Evolutionary conservation across 176 grass and related monocot genomes (phyloP), one percentile per base, ranked within the genome.

Genomic region (Thalia dealbata): DNA sequence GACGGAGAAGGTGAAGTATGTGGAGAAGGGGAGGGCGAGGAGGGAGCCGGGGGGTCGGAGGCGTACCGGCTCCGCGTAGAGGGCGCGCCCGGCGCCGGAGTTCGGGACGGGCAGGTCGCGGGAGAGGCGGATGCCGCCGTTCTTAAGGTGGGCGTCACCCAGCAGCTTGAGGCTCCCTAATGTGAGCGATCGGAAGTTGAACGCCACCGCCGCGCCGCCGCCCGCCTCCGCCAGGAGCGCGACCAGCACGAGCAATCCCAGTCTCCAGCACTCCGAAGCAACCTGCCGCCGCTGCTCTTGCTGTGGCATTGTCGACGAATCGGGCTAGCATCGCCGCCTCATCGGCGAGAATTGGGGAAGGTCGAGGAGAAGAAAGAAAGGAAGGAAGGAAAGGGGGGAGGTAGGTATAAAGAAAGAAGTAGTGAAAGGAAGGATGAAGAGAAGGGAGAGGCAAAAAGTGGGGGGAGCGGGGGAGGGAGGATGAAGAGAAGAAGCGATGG

Each of bases 141-240:
- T 99, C 70, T 88, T 93, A 71, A 99, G 91, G 86, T 99, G 95
- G 24, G 95, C 87, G 77, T 99, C 95, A 26, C 95, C 95, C 1
- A 99, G 74, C 0, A 99, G 85, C 59, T 75, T 81, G 1, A 99
- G 83, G 59, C 83, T 91, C 14, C 79, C 85, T 0, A 99, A 73
- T 0, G 95, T 93, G 0, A 99, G 90, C 3, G 90, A 79, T 0
- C 82, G 79, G 50, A 91, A 93, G 85, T 99, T 90, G 87, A 99
- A 99, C 60, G 64, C 73, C 61, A 21, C 26, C 26, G 80, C 62
- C n/a, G 1, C 21, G 13, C 44, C 28, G 23, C 55, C 55, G 81
- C 72, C 45, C 82, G 48, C 29, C 27, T 70, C 52, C 45, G 83
- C 46, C 16, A 64, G 2, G 50, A 66, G 59, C 7, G 50, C 50